Evolutionary conservation across 805 yeast species (phyloP), one percentile per base, ranked within the genome.

Genomic region (Nakazawaea ishiwadae): DNA sequence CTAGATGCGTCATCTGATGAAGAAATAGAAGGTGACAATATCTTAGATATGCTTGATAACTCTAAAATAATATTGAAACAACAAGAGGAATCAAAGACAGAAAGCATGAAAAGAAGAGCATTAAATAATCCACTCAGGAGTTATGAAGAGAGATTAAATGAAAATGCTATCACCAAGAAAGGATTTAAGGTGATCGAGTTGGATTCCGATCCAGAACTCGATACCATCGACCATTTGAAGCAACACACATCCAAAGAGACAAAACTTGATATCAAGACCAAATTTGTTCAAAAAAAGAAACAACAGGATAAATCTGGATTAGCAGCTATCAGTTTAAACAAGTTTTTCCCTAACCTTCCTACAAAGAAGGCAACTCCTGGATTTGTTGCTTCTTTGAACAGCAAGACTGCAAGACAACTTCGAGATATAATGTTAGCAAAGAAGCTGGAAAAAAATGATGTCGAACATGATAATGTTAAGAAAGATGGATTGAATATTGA

Each of bases 1-100:
- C 15, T 12, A 18, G 32, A 31, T 15, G 51, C 45, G 20, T 48
- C 51, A 5, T 50, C 49, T 11, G 52, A 51, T 35, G 54, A 52
- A 18, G 32, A 47, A 23, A 44, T 33, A 6, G 45, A 39, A n/a
- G 23, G 45, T 15, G 44, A 40, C 29, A 35, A 43, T 16, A 37
- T 35, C 3, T 39, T 40, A 19, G 37, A 41, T 11, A 14, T 40
- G 19, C 24, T 52, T 14, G 44, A 46, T 21, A 39, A 41, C 4
- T 45, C 29, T 33, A 12, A 29, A 31, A 8, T n/a, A 18, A 21
- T 10, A 31, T 18, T 12, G 23, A 4, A 14, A n/a, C 11, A 5
- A 12, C 19, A 30, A 9, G 16, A 20, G 2, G 33, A 36, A 12
- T 16, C 10, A 9, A 14, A 8, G 9, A 12, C 5, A 12, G 10